Base-by-base conservation (phyloP, 768 basidiomycete genomes). In the Mycena indigotica region DNA sequence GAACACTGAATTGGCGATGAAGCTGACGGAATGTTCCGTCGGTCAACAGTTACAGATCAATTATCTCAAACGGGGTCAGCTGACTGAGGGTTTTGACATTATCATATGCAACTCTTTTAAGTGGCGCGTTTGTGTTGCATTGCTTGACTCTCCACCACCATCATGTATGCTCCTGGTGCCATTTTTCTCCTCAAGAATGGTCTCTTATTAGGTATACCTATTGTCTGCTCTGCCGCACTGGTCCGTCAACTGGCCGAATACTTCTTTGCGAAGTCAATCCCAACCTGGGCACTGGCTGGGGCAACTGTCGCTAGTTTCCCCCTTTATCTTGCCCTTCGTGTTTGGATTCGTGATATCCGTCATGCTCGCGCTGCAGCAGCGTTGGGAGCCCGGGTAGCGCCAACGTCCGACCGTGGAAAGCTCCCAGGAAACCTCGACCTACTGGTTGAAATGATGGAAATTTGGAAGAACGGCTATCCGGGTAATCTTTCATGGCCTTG, bases 381-480 rank as follows among this genome's bases (percentile, higher is more conserved):
- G 1, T 38, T 80, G 52, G 83, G 83, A 3, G 82, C 83, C 26
- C 77, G 77, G 16, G 70, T 76, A 26, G 71, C 79, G 4, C 78
- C 75, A 5, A 65, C 50, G 3, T 51, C 65, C 17, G 62, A 72
- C 1, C 58, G 60, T 28, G 84, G 84, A 0, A 72, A 72, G 48
- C 63, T 38, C 51, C 66, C 76, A 8, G 82, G 82, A 39, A 84
- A 81, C 57, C 25, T 80, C 4, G 83, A 83, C 57, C 50, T 81
- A 16, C 60, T 83, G 57, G 48, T 67, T 21, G 60, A 23, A 13
- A 61, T 80, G 68, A 66, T 74, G 51, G 60, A 71, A 50, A 73
- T 76, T 28, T 77, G 75, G 52, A 68, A 69, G 3, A 63, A 65
- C 38, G 84, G 83, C 1, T 84, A 85, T 68, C 78, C 78, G 35